Percentiles rank a stretch among this genome's conserved stretches.
These are phyloP conservation scores for Adansonia madagascariensis DNA, from an alignment of 441 rosid genomes.

Conservation along the genomic window DNA sequence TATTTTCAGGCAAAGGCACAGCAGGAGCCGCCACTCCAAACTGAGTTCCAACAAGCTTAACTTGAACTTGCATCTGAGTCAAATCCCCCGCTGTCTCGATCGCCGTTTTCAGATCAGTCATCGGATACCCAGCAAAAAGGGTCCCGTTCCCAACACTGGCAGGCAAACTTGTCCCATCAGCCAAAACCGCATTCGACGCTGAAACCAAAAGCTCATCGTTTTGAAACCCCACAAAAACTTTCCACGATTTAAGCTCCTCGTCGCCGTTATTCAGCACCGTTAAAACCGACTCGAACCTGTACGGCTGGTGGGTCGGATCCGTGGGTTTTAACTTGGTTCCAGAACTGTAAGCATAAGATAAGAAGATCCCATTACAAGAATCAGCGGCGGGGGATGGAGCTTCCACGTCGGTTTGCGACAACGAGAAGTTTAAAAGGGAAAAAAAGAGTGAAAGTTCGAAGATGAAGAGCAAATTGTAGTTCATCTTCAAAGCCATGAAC, in stretches of 20 bases:
- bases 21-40: constrained; percentile 69
- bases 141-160: constrained; percentile 76
- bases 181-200: constrained; percentile 65
- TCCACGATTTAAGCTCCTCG: constrained; percentile 77
- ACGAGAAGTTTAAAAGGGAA: constrained; percentile 26
- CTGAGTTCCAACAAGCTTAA: constrained; percentile 81
- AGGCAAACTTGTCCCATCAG: constrained; percentile 71
- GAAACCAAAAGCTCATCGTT: constrained; percentile 80
- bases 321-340: constrained; percentile 69
- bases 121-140: constrained; percentile 72
- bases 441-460: constrained; percentile 34
- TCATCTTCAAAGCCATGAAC: constrained; percentile 28
- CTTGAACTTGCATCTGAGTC: constrained; percentile 75
- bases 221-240: constrained; percentile 67
- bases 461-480: not conserved
- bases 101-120: constrained; percentile 79
- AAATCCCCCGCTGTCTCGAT: constrained; percentile 92
- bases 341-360: constrained; percentile 54
- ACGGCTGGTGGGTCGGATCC: constrained; percentile 60
- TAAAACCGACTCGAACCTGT: constrained; percentile 78
- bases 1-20: constrained; percentile 66
- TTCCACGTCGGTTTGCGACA: constrained; percentile 49
- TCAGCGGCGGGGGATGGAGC: constrained; percentile 56
- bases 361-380: constrained; percentile 70
- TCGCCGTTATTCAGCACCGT: constrained; percentile 70